Evolutionary conservation across 2,329 filamentous ascomycete species (phyloP).

Genomic region (Dactylellina sp.): DNA sequence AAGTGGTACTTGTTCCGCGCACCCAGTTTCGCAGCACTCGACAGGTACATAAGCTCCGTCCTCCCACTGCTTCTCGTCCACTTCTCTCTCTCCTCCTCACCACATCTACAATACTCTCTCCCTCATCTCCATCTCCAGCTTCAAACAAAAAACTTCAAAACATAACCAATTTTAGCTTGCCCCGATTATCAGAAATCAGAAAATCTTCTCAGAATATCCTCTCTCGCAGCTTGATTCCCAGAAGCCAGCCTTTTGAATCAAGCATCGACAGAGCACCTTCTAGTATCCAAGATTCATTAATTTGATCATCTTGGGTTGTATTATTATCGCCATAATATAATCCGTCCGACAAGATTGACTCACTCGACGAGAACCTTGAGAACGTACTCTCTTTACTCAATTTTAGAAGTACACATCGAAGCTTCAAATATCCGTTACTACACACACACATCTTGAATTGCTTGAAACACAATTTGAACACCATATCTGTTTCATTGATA

Average conservation of each 20-base stretch:
- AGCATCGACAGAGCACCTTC: conserved; percentile 2
- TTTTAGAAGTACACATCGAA: conserved; percentile 35
- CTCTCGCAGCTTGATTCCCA: conserved; percentile 7
- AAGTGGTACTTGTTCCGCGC: conserved; percentile 30
- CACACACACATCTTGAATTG: conserved; percentile 18
- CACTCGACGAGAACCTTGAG: not conserved
- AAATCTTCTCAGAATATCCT: conserved; percentile 12
- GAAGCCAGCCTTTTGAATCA: conserved; percentile 16
- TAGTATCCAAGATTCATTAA: conserved; percentile 55
- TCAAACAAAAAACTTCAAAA: not conserved
- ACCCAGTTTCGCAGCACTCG: conserved; percentile 35
- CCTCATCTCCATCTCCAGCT: conserved; percentile 19
- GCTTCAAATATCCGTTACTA: not conserved
- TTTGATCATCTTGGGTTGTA: conserved; percentile 57
- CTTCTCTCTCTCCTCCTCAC: conserved; percentile 21
- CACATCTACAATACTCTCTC: conserved; percentile 14
- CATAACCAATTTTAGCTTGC: conserved; percentile 19
- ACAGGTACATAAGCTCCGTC: conserved; percentile 52
- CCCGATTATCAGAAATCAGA: conserved; percentile 18
- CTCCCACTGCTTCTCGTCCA: conserved; percentile 16
- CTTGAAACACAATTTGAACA: conserved; percentile 31
- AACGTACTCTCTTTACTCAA: conserved; percentile 47
- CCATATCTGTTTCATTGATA: conserved; percentile 59
- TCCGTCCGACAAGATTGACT: conserved; percentile 56
- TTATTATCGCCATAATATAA: conserved; percentile 57